Conservation (phyloP, 345 rosid genomes). For the Nasturtium officinale region DNA sequence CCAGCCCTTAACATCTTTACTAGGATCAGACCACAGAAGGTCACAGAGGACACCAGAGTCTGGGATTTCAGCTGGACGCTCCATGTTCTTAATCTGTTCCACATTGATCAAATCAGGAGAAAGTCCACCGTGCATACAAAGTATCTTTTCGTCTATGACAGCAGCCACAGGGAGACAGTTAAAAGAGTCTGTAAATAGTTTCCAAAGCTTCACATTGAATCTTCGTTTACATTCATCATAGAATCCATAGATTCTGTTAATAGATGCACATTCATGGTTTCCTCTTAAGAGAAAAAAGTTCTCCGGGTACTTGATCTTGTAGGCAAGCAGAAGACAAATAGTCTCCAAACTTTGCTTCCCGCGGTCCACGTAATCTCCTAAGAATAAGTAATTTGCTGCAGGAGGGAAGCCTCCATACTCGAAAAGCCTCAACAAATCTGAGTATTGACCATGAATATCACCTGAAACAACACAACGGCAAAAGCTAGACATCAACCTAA, state of each 20-base stretch:
- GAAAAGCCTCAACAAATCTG: conserved; percentile 47
- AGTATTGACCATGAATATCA: conserved; percentile 52
- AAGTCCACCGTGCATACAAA: conserved; percentile 69
- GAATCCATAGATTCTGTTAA: conserved; percentile 42
- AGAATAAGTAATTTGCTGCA: conserved; percentile 46
- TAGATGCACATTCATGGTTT: conserved; percentile 39
- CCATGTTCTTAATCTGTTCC: conserved; percentile 53
- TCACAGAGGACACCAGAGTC: conserved; percentile 66
- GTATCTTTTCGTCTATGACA: conserved; percentile 59
- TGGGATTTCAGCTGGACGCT: conserved; percentile 56
- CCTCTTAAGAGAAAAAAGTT: conserved; percentile 38
- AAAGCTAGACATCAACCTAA: conserved; percentile 7
- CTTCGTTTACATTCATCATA: conserved; percentile 40
- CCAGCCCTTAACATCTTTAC: conserved; percentile 57
- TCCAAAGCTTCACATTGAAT: conserved; percentile 43
- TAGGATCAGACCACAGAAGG: conserved; percentile 67
- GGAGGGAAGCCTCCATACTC: conserved; percentile 64
- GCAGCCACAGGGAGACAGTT: conserved; percentile 59
- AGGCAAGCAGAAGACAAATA: conserved; percentile 37
- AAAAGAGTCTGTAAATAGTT: conserved; percentile 37
- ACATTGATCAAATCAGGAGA: conserved; percentile 53
- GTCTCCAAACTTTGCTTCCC: conserved; percentile 41
- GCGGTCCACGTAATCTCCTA: conserved; percentile 39
- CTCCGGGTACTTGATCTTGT: conserved; percentile 40
- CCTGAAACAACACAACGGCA: conserved; percentile 37